A percentile compares a stretch with the other conserved stretches of the same genome.
phyloP scores from a whole-genome alignment of 176 grass and related monocot species.

The Carex parvula region DNA sequence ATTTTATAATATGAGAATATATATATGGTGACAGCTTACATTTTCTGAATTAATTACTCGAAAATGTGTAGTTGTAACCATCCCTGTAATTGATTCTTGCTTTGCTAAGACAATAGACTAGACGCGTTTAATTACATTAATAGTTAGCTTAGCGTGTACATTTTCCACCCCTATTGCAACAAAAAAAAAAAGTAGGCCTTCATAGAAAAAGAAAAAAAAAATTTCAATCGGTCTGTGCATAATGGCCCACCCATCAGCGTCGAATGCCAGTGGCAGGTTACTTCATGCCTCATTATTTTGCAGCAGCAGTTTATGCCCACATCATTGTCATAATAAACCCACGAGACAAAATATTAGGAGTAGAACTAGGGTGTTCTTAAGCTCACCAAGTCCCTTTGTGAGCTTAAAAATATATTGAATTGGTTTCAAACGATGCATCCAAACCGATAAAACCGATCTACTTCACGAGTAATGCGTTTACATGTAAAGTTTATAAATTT shows the following conservation, averaged over 20 bases:
- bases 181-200: not conserved
- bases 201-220: not conserved
- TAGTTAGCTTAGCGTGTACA: not conserved
- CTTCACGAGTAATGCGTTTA: too few relatives aligned
- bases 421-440: too few relatives aligned
- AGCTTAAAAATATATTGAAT: too few relatives aligned
- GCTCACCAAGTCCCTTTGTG: too few relatives aligned
- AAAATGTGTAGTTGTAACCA: not conserved
- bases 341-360: not conserved
- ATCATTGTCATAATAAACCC: not conserved
- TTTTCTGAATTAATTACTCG: constrained; percentile 4
- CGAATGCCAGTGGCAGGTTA: not conserved
- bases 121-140: not conserved
- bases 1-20: not conserved
- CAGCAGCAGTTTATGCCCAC: not conserved
- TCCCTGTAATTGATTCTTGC: not conserved
- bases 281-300: not conserved
- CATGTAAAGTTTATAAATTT: too few relatives aligned
- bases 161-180: not conserved
- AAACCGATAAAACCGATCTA: too few relatives aligned
- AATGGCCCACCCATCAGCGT: not conserved
- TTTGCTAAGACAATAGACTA: not conserved
- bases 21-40: not conserved
- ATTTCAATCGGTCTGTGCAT: not conserved
- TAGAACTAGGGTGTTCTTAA: too few relatives aligned